Conservation (phyloP, 163 green algal species). For the Chlamydomonas reinhardtii region DNA sequence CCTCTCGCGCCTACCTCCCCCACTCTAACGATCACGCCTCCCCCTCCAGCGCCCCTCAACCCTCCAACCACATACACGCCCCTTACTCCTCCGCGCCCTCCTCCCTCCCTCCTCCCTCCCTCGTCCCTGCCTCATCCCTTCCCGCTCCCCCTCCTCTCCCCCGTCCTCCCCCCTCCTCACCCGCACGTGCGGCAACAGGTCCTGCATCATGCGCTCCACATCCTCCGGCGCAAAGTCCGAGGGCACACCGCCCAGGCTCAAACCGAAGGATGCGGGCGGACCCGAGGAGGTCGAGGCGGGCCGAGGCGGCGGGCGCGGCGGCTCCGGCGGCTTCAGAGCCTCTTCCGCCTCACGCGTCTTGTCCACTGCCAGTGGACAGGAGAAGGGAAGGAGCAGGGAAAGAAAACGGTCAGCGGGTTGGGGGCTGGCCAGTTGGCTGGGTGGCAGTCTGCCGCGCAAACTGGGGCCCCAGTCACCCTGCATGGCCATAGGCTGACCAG, state of each 20-base stretch:
- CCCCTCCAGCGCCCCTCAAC: too few species aligned
- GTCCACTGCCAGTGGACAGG: conserved; percentile 2
- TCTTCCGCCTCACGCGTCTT: conserved; percentile 28
- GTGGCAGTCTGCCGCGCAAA: too few species aligned
- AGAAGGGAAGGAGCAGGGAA: neutral
- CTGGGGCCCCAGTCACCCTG: too few species aligned
- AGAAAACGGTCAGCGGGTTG: neutral
- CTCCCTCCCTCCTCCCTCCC: too few species aligned
- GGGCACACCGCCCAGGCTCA: conserved; percentile 18
- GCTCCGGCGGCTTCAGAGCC: conserved; percentile 5
- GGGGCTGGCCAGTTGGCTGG: too few species aligned
- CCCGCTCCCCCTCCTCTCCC: neutral
- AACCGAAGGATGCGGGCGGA: neutral
- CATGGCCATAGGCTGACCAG: too few species aligned
- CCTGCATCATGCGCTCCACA: conserved; percentile 31
- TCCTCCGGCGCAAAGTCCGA: conserved; percentile 25
- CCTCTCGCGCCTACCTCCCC: too few species aligned
- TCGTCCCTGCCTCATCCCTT: too few species aligned
- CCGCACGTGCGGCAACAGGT: conserved; percentile 1
- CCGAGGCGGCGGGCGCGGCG: neutral
- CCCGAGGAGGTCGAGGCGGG: neutral
- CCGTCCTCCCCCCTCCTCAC: neutral
- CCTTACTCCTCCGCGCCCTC: too few species aligned
- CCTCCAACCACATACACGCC: too few species aligned
- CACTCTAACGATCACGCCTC: too few species aligned